Percentiles rank a stretch among this genome's conserved stretches.
phyloP scores from a whole-genome alignment of 2,329 filamentous ascomycete genomes.

The Pseudocercospora musae region DNA sequence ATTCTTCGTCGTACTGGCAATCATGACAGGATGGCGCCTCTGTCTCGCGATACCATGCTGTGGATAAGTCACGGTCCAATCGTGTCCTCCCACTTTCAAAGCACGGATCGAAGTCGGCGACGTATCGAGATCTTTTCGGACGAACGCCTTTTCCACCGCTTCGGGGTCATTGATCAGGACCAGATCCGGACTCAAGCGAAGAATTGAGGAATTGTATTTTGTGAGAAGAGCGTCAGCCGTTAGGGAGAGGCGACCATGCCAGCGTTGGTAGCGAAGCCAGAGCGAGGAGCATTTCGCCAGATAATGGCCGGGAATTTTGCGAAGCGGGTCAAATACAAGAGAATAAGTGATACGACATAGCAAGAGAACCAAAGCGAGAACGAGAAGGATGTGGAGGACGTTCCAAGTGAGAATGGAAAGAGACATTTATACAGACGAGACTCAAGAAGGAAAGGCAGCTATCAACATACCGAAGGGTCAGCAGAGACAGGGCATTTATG shows the following conservation, averaged over 20 bases:
- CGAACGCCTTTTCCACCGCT: neutral
- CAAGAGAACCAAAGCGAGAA: neutral
- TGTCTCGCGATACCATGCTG: neutral
- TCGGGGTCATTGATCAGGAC: neutral
- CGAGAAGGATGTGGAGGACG: neutral
- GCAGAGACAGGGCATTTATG: neutral
- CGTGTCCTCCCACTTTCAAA: slow-evolving; percentile 4
- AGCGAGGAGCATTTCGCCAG: neutral
- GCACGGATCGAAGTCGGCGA: slow-evolving; percentile 3
- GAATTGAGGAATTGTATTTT: neutral
- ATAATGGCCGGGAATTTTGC: neutral
- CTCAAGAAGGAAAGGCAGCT: neutral
- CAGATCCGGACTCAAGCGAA: neutral
- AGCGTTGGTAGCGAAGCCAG: neutral
- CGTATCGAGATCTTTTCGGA: slow-evolving; percentile 5
- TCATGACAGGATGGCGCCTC: neutral
- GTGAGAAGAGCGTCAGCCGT: neutral
- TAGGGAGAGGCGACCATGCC: neutral
- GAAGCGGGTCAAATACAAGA: neutral
- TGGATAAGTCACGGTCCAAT: slow-evolving; percentile 7
- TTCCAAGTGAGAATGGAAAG: neutral
- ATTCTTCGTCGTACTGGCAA: neutral
- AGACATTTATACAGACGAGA: neutral
- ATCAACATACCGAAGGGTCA: too few species aligned
- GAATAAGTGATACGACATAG: neutral